These are phyloP conservation scores for Brassica nigra DNA, from an alignment of 345 rosid genomes.

Conservation along the genomic window DNA sequence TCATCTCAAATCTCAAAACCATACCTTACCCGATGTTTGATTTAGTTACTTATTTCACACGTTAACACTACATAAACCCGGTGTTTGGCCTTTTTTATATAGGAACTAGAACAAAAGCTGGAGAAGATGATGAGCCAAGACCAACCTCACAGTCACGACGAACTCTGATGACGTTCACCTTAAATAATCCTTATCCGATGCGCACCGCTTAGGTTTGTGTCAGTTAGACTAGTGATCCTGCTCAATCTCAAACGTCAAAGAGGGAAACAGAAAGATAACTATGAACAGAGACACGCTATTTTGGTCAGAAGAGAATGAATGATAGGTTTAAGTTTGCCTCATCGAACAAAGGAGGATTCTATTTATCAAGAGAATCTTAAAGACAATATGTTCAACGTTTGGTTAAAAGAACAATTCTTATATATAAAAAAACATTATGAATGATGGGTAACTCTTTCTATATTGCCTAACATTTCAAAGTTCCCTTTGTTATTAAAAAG, in stretches of 20 bases:
- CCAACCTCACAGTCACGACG: conserved; percentile 68
- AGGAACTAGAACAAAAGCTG: conserved; percentile 80
- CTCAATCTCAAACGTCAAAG: conserved; percentile 24
- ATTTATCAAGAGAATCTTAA: conserved; percentile 15
- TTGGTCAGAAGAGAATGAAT: conserved; percentile 32
- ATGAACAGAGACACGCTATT: conserved; percentile 16
- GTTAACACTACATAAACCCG: background rate
- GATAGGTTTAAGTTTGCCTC: conserved; percentile 14
- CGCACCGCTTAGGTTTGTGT: conserved; percentile 19
- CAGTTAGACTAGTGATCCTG: conserved; percentile 25
- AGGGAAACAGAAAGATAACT: background rate
- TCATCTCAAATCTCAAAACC: conserved; percentile 16
- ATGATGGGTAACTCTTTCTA: background rate
- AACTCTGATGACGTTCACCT: conserved; percentile 50
- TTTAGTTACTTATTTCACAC: background rate
- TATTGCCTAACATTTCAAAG: background rate
- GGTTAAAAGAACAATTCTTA: conserved; percentile 16
- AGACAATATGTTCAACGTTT: conserved; percentile 15
- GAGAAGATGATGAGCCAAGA: conserved; percentile 62
- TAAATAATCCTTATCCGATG: conserved; percentile 25
- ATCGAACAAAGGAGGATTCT: conserved; percentile 10
- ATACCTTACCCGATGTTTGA: background rate
- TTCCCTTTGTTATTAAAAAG: background rate
- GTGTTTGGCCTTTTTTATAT: conserved; percentile 11
- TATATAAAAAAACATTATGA: background rate